Evolutionary conservation across 1,139 yeast genomes (phyloP).

Genomic region (Spencermartinsiella ligniputridi): DNA sequence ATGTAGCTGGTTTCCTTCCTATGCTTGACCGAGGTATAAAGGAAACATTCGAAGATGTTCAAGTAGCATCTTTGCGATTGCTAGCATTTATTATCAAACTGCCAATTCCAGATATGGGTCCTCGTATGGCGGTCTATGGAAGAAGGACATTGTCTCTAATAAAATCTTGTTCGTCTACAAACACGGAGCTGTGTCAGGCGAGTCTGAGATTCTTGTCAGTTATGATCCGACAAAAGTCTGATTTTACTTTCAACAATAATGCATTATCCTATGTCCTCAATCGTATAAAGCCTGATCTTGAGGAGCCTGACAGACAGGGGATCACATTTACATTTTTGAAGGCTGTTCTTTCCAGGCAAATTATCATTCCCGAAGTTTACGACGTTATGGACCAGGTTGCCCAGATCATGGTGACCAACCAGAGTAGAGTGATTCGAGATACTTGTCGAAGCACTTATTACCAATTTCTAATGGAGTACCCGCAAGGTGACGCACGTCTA

Average conservation of each 20-base stretch:
- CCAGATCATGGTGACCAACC: constrained; percentile 86
- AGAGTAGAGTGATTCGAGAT: constrained; percentile 76
- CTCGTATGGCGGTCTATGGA: constrained; percentile 32
- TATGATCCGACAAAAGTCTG: constrained; percentile 64
- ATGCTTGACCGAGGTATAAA: constrained; percentile 55
- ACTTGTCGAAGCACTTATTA: constrained; percentile 80
- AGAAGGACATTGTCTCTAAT: constrained; percentile 59
- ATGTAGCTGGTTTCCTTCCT: constrained; percentile 73
- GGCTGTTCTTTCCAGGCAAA: constrained; percentile 66
- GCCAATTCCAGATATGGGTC: constrained; percentile 56
- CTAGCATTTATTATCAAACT: constrained; percentile 57
- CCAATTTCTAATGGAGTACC: constrained; percentile 89
- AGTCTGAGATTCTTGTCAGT: constrained; percentile 71
- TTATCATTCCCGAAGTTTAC: constrained; percentile 82
- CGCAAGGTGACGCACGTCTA: constrained; percentile 82
- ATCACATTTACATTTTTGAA: constrained; percentile 80
- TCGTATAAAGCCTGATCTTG: constrained; percentile 81
- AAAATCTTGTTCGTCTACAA: constrained; percentile 73
- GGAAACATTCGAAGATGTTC: constrained; percentile 71
- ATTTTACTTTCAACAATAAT: constrained; percentile 60
- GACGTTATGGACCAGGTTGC: constrained; percentile 82
- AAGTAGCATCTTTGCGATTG: constrained; percentile 62
- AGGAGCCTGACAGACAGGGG: constrained; percentile 87
- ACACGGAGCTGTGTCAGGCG: constrained; percentile 77
- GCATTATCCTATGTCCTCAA: constrained; percentile 72